These are phyloP conservation scores for Trichopus zeylanicus DNA, from an alignment of 116 monocot genomes.

Conservation along the genomic window DNA sequence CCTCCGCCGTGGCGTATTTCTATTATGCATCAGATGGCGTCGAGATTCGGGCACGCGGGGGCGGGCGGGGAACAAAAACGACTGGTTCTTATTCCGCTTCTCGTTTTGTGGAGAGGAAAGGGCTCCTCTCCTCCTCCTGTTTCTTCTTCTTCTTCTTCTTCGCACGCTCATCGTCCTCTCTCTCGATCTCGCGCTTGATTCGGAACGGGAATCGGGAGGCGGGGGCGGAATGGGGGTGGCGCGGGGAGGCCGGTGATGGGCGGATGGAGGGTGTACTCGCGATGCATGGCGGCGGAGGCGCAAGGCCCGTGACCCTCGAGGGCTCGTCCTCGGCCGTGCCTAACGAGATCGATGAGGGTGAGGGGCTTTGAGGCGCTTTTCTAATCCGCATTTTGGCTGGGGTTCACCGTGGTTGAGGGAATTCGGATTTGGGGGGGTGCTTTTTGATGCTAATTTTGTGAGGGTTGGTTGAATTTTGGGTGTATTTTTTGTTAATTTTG, in stretches of 20 bases:
- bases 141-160: not conserved
- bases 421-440: too few relatives aligned
- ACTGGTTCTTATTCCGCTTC: slow-evolving; percentile 11
- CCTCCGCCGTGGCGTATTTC: not conserved
- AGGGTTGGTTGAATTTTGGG: too few relatives aligned
- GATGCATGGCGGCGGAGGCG: not conserved
- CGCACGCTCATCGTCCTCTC: too few relatives aligned
- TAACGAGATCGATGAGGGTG: not conserved
- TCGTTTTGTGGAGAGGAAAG: slow-evolving; percentile 11
- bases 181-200: not conserved
- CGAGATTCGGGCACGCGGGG: not conserved
- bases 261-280: not conserved
- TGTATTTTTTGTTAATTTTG: too few relatives aligned
- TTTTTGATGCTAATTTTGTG: too few relatives aligned
- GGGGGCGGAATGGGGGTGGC: not conserved
- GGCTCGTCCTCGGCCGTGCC: not conserved
- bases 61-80: not conserved
- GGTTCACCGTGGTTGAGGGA: not conserved
- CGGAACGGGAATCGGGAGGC: not conserved
- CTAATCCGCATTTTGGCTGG: not conserved
- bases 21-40: not conserved
- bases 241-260: not conserved
- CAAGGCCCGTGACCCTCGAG: not conserved
- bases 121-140: not conserved
- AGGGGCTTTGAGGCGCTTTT: not conserved